phyloP scores from a whole-genome alignment of 202 grass and related monocot species.

The Panicum virgatum region DNA sequence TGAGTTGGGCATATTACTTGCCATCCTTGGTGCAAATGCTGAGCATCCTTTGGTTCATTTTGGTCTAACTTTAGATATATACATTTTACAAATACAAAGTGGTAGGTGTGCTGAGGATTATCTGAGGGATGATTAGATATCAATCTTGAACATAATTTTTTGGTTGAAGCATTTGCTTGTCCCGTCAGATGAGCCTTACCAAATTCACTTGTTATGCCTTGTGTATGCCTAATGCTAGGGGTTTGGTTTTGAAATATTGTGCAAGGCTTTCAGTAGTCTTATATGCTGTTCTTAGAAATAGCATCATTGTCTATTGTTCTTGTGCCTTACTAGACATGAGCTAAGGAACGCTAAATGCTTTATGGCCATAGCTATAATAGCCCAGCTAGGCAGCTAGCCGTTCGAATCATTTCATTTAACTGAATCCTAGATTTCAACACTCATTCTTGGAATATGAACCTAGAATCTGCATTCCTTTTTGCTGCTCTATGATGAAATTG shows the following conservation, averaged over 20 bases:
- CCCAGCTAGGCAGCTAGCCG: neutral
- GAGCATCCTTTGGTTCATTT: neutral
- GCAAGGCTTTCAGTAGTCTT: neutral
- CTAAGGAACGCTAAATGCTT: constrained; percentile 5
- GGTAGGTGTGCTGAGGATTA: neutral
- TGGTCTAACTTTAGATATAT: neutral
- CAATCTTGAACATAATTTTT: neutral
- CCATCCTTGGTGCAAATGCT: neutral
- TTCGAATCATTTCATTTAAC: neutral
- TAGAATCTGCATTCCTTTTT: neutral
- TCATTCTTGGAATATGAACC: neutral
- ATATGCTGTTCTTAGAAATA: neutral
- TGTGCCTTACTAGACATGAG: neutral
- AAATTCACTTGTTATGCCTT: neutral
- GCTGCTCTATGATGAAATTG: constrained; percentile 12
- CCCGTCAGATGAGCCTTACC: neutral
- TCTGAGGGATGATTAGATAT: neutral
- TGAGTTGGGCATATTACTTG: neutral
- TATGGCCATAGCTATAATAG: neutral
- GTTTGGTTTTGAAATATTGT: neutral
- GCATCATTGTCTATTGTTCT: neutral
- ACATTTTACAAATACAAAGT: neutral
- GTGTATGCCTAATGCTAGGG: neutral
- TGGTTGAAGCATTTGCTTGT: neutral
- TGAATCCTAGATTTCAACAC: neutral